These are phyloP conservation scores for Starmera quercuum DNA, from an alignment of 805 yeast genomes.

Conservation along the genomic window DNA sequence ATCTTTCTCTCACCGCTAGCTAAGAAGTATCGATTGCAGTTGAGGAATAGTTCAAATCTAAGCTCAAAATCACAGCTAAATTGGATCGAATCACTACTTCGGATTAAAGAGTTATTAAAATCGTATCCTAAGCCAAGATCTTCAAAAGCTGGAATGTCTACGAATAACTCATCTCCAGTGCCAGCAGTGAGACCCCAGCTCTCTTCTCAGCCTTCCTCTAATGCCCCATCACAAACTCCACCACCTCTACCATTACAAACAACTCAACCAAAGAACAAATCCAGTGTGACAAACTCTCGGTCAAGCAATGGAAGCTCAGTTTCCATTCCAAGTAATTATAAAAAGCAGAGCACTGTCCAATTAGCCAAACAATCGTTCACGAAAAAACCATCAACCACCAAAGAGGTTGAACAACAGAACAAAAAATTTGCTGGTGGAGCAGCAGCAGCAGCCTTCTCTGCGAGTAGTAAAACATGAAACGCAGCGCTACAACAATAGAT, in stretches of 20 bases:
- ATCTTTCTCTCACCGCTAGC: constrained; percentile 42
- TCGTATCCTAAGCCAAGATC: constrained; percentile 10
- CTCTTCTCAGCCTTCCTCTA: neutral
- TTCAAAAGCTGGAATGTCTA: constrained; percentile 2
- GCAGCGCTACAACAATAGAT: too few relatives aligned
- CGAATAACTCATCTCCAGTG: constrained; percentile 2
- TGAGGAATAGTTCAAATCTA: constrained; percentile 20
- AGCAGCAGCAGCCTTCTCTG: constrained; percentile 25
- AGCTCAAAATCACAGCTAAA: constrained; percentile 40
- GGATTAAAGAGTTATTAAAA: constrained; percentile 51
- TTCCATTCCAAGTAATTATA: too few relatives aligned
- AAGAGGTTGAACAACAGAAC: constrained; percentile 13
- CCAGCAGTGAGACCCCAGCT: constrained; percentile 3
- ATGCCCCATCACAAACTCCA: constrained; percentile 1
- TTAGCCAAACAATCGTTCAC: neutral
- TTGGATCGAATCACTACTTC: constrained; percentile 66
- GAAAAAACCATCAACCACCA: neutral
- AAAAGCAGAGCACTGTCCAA: constrained; percentile 1
- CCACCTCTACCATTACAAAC: constrained; percentile 3
- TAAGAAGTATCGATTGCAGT: constrained; percentile 10
- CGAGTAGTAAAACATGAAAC: too few relatives aligned
- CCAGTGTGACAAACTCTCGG: too few relatives aligned
- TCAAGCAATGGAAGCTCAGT: neutral
- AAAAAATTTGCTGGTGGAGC: constrained; percentile 25
- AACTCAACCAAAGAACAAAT: too few relatives aligned